phyloP scores from a whole-genome alignment of 371 early-diverging fungal genomes.

The Haplosporangium sp. region DNA sequence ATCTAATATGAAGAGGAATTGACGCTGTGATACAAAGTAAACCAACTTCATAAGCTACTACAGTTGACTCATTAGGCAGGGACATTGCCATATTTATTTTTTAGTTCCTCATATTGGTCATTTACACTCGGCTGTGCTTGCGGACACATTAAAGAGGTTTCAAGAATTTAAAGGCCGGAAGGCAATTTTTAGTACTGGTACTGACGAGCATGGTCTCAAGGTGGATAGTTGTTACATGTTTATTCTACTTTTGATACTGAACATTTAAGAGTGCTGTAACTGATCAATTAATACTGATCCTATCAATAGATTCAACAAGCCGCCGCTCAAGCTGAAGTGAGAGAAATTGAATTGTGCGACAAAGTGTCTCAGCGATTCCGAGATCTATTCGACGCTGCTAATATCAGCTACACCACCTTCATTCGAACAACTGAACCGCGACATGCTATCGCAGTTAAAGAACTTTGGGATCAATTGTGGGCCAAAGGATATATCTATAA shows the following conservation, averaged over 20 bases:
- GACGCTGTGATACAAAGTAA: too few relatives aligned
- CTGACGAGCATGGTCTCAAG: slow-evolving; percentile 98
- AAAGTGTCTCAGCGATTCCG: slow-evolving; percentile 82
- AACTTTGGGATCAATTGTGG: slow-evolving; percentile 78
- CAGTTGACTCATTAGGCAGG: neutral
- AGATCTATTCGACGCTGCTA: slow-evolving; percentile 75
- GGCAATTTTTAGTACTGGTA: slow-evolving; percentile 83
- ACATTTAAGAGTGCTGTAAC: too few relatives aligned
- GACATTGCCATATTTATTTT: neutral
- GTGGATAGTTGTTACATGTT: slow-evolving; percentile 50
- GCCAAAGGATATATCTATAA: slow-evolving; percentile 90
- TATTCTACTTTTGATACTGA: neutral
- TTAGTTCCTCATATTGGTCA: slow-evolving; percentile 96
- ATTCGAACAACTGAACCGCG: slow-evolving; percentile 88
- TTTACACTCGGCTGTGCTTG: slow-evolving; percentile 88
- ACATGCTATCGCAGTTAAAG: slow-evolving; percentile 78
- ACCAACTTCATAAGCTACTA: neutral
- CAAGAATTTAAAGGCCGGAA: slow-evolving; percentile 74
- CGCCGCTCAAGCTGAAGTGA: slow-evolving; percentile 69
- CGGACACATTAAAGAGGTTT: slow-evolving; percentile 85
- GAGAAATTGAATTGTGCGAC: slow-evolving; percentile 83
- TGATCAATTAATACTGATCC: neutral
- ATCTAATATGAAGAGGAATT: neutral
- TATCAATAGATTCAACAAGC: slow-evolving; percentile 89
- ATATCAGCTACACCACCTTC: slow-evolving; percentile 84